Percentiles rank a stretch among this genome's conserved stretches.
phyloP scores from a whole-genome alignment of 169 alveolate genomes.

The Cytauxzoon felis region DNA sequence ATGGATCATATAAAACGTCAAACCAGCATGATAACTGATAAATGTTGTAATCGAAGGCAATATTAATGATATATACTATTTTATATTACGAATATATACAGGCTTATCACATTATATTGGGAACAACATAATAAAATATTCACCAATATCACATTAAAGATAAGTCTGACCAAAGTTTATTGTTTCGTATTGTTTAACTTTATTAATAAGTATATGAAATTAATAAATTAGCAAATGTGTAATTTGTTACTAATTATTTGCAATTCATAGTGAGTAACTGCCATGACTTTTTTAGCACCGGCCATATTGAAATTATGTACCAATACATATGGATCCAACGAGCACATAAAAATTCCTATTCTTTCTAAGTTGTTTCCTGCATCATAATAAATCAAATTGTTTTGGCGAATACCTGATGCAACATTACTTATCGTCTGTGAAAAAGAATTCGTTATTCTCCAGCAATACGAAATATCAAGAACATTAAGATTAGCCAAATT shows the following conservation, averaged over 20 bases:
- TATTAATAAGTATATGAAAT: too few species aligned
- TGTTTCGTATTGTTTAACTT: too few species aligned
- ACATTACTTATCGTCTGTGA: conserved; percentile 1
- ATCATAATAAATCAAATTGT: not conserved
- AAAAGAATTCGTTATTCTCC: conserved; percentile 51
- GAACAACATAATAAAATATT: too few species aligned
- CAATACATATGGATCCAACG: conserved; percentile 21
- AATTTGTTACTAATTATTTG: conserved; percentile 1
- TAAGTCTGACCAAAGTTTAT: too few species aligned
- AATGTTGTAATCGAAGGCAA: too few species aligned
- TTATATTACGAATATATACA: too few species aligned
- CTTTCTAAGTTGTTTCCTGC: conserved; percentile 3
- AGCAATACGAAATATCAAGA: conserved; percentile 60
- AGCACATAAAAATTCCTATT: conserved; percentile 48
- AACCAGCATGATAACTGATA: too few species aligned
- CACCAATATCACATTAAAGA: too few species aligned
- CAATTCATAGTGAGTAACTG: conserved; percentile 1
- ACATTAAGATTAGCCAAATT: conserved; percentile 30
- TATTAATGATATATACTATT: too few species aligned
- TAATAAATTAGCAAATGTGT: not conserved
- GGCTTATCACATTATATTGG: too few species aligned
- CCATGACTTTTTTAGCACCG: not conserved
- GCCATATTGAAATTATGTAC: conserved; percentile 7
- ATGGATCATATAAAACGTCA: too few species aligned
- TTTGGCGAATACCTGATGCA: conserved; percentile 8